Evolutionary conservation across 2,329 filamentous ascomycete species (phyloP).

Genomic region (Zasmidium cellare): DNA sequence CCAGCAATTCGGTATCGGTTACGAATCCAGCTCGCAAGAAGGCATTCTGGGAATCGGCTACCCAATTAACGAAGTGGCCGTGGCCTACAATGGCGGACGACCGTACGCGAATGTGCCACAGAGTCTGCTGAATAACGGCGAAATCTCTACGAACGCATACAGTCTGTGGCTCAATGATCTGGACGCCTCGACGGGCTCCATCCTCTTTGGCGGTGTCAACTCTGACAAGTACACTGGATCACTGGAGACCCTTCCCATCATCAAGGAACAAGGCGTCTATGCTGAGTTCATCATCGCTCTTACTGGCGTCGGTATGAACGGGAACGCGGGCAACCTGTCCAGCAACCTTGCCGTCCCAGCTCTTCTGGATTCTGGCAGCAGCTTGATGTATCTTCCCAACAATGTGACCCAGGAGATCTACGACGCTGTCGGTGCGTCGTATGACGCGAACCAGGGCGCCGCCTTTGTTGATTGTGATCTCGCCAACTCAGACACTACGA

Average conservation of each 20-base stretch:
- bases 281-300: constrained; percentile 56
- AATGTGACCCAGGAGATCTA: constrained; percentile 53
- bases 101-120: constrained; percentile 64
- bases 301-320: constrained; percentile 47
- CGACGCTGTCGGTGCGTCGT: constrained; percentile 41
- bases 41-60: constrained; percentile 89
- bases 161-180: constrained; percentile 65
- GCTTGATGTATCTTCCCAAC: constrained; percentile 67
- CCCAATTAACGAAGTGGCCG: constrained; percentile 72
- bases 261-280: constrained; percentile 49
- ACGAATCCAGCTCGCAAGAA: constrained; percentile 58
- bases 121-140: constrained; percentile 61
- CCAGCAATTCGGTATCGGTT: constrained; percentile 74
- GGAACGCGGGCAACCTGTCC: constrained; percentile 45
- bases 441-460: constrained; percentile 41
- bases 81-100: constrained; percentile 54
- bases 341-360: constrained; percentile 51
- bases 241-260: constrained; percentile 62
- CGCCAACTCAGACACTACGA: constrained; percentile 48
- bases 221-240: constrained; percentile 69
- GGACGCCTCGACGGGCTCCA: constrained; percentile 64
- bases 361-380: constrained; percentile 75
- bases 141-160: constrained; percentile 65
- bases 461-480: constrained; percentile 57
- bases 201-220: constrained; percentile 81